Conservation (phyloP, 805 yeast species). For the Wickerhamiella australiensis region DNA sequence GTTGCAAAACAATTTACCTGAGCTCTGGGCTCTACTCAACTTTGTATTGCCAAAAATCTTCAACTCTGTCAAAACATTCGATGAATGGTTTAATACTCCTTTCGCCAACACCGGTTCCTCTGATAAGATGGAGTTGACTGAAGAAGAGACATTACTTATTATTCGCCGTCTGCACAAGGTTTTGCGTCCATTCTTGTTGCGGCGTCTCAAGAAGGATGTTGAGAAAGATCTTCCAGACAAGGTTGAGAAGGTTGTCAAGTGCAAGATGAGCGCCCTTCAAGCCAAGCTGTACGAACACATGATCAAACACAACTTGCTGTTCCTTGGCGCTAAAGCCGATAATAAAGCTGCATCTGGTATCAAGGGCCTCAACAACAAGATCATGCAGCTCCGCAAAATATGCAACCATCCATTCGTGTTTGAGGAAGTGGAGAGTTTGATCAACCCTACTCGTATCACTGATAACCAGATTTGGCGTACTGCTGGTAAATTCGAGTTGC, state of each 20-base stretch:
- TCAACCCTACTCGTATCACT: conserved; percentile 58
- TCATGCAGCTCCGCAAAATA: conserved; percentile 91
- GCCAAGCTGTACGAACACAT: conserved; percentile 76
- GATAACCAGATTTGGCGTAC: conserved; percentile 79
- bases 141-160: conserved; percentile 88
- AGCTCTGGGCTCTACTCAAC: conserved; percentile 89
- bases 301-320: conserved; percentile 73
- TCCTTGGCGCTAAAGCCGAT: conserved; percentile 43
- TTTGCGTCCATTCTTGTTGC: conserved; percentile 79
- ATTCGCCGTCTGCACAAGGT: conserved; percentile 95
- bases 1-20: conserved; percentile 87
- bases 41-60: conserved; percentile 92
- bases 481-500: conserved; percentile 87
- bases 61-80: conserved; percentile 91
- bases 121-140: conserved; percentile 84
- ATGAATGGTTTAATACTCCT: conserved; percentile 98
- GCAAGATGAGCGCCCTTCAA: conserved; percentile 84
- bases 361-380: conserved; percentile 83
- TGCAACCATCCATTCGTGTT: conserved; percentile 97
- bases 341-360: conserved; percentile 37
- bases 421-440: conserved; percentile 78
- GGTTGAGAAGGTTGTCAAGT: conserved; percentile 86
- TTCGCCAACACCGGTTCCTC: conserved; percentile 95
- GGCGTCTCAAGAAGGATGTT: conserved; percentile 94
- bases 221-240: conserved; percentile 93